Evolutionary conservation across 164 flowering plant species (phyloP).

Genomic region (Vitis amurensis): DNA sequence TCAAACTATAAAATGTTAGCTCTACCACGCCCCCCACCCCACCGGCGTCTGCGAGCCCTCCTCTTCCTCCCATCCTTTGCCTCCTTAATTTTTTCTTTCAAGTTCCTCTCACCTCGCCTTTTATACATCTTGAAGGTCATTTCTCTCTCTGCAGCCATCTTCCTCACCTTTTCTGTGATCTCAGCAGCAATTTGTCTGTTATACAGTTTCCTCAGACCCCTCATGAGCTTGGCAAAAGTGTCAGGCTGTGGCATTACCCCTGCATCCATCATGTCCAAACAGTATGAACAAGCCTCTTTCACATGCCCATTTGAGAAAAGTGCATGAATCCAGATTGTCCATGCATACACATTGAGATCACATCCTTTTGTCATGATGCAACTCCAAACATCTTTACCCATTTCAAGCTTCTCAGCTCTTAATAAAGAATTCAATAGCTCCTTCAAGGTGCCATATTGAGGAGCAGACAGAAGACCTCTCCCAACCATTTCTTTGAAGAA

Average conservation of each 20-base stretch:
- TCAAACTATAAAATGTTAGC: slow-evolving; percentile 22
- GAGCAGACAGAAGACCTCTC: slow-evolving; percentile 70
- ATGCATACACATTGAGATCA: slow-evolving; percentile 75
- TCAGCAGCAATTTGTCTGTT: slow-evolving; percentile 77
- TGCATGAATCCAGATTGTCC: slow-evolving; percentile 96
- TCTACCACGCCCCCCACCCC: slow-evolving; percentile 36
- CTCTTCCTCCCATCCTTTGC: slow-evolving; percentile 58
- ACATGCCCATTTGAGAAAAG: slow-evolving; percentile 77
- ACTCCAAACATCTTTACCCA: slow-evolving; percentile 84
- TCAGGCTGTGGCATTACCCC: slow-evolving; percentile 89
- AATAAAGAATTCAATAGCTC: slow-evolving; percentile 66
- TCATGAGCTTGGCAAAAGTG: slow-evolving; percentile 93
- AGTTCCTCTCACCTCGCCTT: slow-evolving; percentile 76
- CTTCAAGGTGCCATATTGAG: slow-evolving; percentile 83
- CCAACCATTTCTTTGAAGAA: slow-evolving; percentile 85
- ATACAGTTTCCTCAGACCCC: slow-evolving; percentile 70
- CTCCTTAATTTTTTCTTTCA: slow-evolving; percentile 66
- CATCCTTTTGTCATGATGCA: slow-evolving; percentile 63
- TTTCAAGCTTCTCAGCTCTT: slow-evolving; percentile 73
- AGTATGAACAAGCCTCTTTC: slow-evolving; percentile 89
- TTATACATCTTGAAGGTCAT: slow-evolving; percentile 89
- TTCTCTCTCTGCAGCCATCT: slow-evolving; percentile 85
- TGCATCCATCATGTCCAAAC: slow-evolving; percentile 89
- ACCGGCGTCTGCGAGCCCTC: slow-evolving; percentile 47
- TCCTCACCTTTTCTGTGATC: slow-evolving; percentile 86